A percentile compares a stretch with the other conserved stretches of the same genome.
These are phyloP conservation scores for Carex littledalei DNA, from an alignment of 176 grass and related monocot genomes.

Conservation along the genomic window DNA sequence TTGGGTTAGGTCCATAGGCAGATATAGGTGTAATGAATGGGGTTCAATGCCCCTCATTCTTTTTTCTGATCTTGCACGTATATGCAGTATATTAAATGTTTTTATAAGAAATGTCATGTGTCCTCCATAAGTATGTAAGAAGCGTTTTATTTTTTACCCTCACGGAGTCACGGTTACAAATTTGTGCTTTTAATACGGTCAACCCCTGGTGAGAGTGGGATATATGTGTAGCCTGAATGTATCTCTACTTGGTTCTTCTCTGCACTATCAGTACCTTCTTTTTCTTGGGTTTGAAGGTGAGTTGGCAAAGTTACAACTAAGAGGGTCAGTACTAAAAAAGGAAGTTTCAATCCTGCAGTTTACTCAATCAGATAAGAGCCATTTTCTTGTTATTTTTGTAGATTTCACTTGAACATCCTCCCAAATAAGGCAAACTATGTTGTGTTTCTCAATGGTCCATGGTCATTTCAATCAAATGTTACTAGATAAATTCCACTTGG, in stretches of 20 bases:
- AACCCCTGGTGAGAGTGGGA: neutral
- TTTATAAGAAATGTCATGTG: neutral
- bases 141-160: neutral
- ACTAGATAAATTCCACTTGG: neutral
- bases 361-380: neutral
- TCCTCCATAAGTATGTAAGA: neutral
- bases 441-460: neutral
- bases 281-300: neutral
- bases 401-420: neutral
- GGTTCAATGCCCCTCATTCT: neutral
- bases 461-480: neutral
- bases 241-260: neutral
- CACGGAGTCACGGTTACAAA: neutral
- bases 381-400: neutral
- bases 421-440: neutral
- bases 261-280: neutral
- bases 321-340: neutral
- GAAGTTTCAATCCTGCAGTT: neutral
- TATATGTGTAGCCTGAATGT: neutral
- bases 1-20: neutral
- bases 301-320: neutral
- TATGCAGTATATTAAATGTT: neutral
- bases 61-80: too few relatives aligned
- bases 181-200: neutral
- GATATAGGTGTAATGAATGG: neutral